Conservation (phyloP, 208 protist species). For the Wallacemonas sp. region DNA sequence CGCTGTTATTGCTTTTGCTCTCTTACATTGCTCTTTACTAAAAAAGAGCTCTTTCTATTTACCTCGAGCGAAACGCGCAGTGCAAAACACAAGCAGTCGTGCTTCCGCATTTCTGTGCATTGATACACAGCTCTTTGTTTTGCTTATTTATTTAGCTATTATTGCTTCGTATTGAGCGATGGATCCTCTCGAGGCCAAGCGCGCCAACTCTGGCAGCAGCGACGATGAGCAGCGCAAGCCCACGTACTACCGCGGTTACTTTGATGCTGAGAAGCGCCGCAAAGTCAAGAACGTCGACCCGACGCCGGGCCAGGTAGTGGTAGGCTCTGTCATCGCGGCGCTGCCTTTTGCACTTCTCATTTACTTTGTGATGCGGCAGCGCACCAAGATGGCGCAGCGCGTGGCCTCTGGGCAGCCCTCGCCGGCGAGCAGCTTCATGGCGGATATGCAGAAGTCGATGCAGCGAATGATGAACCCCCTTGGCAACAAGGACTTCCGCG, state of each 20-base stretch:
- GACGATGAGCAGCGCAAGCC: slow-evolving; percentile 19
- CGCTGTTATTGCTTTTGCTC: too few species aligned
- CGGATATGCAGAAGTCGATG: slow-evolving; percentile 57
- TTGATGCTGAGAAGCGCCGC: slow-evolving; percentile 79
- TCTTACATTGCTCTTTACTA: too few species aligned
- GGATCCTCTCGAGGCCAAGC: slow-evolving; percentile 18
- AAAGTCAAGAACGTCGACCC: slow-evolving; percentile 69
- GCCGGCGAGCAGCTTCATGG: slow-evolving; percentile 36
- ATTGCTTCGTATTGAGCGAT: background rate
- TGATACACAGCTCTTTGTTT: background rate
- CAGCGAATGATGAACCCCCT: slow-evolving; percentile 74
- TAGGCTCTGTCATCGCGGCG: slow-evolving; percentile 47
- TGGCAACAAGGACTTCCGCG: slow-evolving; percentile 69
- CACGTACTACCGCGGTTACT: slow-evolving; percentile 83
- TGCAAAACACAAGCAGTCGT: too few species aligned
- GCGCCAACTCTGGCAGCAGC: background rate
- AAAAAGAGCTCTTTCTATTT: too few species aligned
- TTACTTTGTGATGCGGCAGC: slow-evolving; percentile 53
- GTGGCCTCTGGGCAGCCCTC: slow-evolving; percentile 21
- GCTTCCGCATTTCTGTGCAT: background rate
- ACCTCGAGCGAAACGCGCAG: too few species aligned
- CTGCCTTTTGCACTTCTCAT: slow-evolving; percentile 66
- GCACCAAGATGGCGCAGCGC: slow-evolving; percentile 24
- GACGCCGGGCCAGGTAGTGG: slow-evolving; percentile 52
- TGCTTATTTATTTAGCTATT: background rate